phyloP scores from a whole-genome alignment of 129 eudicot species.

The Flaveria brownii region DNA sequence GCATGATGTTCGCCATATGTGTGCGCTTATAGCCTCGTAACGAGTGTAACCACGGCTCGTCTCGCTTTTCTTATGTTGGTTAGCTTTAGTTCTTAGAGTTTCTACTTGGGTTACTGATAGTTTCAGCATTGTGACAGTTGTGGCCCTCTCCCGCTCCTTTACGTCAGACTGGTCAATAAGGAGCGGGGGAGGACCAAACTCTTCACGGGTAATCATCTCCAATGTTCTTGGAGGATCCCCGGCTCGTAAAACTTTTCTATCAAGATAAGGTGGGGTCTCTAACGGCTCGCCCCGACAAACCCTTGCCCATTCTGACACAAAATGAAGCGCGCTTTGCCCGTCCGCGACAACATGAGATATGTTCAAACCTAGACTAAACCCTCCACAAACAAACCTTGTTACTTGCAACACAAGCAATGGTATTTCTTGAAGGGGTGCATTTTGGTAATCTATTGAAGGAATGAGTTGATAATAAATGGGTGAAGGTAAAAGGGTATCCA shows the following conservation, averaged over 20 bases:
- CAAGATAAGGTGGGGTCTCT: constrained; percentile 40
- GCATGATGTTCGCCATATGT: constrained; percentile 56
- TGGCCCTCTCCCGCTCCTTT: constrained; percentile 31
- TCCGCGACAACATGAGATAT: constrained; percentile 57
- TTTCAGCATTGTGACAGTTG: constrained; percentile 38
- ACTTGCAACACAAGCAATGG: constrained; percentile 47
- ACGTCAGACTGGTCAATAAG: constrained; percentile 27
- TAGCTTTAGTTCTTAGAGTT: constrained; percentile 42
- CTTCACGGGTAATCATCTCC: not conserved
- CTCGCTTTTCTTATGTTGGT: not conserved
- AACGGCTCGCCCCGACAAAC: constrained; percentile 46
- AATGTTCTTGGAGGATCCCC: constrained; percentile 38
- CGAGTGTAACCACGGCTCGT: constrained; percentile 38
- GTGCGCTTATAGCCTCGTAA: constrained; percentile 51
- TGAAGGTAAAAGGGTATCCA: constrained; percentile 39
- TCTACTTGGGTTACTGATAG: constrained; percentile 44
- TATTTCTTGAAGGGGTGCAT: constrained; percentile 41
- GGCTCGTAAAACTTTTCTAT: constrained; percentile 44
- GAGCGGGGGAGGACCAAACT: constrained; percentile 40
- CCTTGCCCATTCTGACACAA: constrained; percentile 59
- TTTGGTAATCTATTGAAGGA: constrained; percentile 48
- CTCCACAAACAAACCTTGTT: constrained; percentile 60
- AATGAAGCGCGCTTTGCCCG: constrained; percentile 60
- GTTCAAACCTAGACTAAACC: constrained; percentile 40
- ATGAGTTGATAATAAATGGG: constrained; percentile 37